Base-by-base conservation (phyloP, 805 yeast genomes). In the Scheffersomyces stipitis region DNA sequence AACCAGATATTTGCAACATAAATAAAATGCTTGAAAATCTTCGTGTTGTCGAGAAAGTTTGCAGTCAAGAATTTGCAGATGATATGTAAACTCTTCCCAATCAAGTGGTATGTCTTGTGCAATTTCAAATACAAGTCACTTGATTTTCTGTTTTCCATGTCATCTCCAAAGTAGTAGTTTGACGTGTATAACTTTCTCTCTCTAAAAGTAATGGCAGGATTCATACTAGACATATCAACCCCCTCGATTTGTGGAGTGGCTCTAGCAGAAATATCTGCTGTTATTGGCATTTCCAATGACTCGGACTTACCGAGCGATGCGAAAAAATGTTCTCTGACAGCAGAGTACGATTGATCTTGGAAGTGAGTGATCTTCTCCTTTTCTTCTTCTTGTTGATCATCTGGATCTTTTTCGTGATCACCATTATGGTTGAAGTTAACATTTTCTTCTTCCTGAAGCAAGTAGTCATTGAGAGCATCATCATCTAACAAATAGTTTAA, bases 1-100 rank as follows among this genome's bases (percentile, higher is more conserved):
- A 83, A 81, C 87, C 95, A 93, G 5, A 83, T 77, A 43, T 83
- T 79, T 30, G 83, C 54, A 3, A 83, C 80, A 50, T 78, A 76
- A 22, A 88, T 60, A 23, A 83, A 69, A 31, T 79, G 76, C 42
- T 78, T 78, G 53, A 81, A 74, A 4, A 84, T 54, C 9, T 76
- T 75, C 5, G 84, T 75, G 42, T 86, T 83, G 41, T 86, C 88
- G 28, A 75, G 80, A 30, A 73, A 73, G 33, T 75, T 61, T 1
- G 66, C 56, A 5, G 60, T 49, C 38, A 88, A 58, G 44, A 71
- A 74, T 6, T 59, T 49, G 37, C 70, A 75, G 4, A 86, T 56
- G 4, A 66, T 64, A 51, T 86, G 95, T 37, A 90, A 71, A 29
- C 77, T 67, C 40, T 69, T 64, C 0, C 91, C 93, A 28, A 88